Conservation (phyloP, 352 stramenopile genomes). For the Pythium rhizo-oryzae region DNA sequence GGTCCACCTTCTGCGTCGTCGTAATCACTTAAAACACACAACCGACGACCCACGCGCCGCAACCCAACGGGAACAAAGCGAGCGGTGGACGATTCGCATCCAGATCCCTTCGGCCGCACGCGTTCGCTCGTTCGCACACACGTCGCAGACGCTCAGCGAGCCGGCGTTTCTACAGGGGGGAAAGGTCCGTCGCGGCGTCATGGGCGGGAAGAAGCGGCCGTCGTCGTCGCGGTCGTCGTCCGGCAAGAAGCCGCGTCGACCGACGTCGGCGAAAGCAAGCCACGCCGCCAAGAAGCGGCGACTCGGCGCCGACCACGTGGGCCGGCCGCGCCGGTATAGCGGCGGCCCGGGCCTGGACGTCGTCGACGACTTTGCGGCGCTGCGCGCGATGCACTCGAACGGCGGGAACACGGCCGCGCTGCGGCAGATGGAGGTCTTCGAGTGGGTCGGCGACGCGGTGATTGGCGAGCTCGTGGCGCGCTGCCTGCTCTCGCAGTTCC, state of each 20-base stretch:
- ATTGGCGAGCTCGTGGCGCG: conserved; percentile 71
- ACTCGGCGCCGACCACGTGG: conserved; percentile 3
- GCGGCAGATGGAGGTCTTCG: conserved; percentile 53
- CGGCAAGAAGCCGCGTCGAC: conserved; percentile 13
- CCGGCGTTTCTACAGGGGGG: background rate
- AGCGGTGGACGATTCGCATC: background rate
- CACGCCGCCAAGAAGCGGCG: conserved; percentile 25
- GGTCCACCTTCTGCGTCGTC: background rate
- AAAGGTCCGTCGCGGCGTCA: background rate
- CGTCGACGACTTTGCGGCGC: conserved; percentile 30
- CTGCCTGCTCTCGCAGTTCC: conserved; percentile 70
- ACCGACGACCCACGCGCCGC: background rate
- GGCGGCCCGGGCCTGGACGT: conserved; percentile 24
- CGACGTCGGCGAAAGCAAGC: background rate
- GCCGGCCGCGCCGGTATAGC: background rate
- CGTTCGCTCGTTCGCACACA: background rate
- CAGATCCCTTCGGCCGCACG: background rate
- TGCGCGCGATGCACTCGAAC: conserved; percentile 28
- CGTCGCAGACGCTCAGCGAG: background rate
- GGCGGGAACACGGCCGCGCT: conserved; percentile 16
- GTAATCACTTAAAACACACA: conserved; percentile 12
- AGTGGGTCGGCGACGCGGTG: conserved; percentile 80
- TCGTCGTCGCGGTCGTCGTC: background rate
- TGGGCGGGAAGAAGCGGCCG: conserved; percentile 20
- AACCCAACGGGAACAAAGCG: background rate